Percentiles rank a stretch among this genome's conserved stretches.
Conservation (phyloP, 768 basidiomycete genomes). For the Trichaptum fuscoviolaceum region DNA sequence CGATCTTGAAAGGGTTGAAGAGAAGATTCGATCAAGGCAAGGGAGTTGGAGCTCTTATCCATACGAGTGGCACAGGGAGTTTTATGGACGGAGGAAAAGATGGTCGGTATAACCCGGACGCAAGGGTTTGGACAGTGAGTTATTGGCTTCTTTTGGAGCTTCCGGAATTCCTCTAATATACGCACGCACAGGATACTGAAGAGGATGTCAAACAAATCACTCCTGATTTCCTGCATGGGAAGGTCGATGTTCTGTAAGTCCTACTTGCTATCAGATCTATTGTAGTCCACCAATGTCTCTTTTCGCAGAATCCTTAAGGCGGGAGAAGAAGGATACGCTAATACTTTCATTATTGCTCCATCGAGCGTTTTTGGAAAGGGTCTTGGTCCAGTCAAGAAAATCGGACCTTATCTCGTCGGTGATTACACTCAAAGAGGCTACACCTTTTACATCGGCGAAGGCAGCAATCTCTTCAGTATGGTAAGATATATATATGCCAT, state of each 20-base stretch:
- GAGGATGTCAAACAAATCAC: conserved; percentile 1
- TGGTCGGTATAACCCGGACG: background rate
- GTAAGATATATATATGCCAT: background rate
- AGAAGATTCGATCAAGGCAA: background rate
- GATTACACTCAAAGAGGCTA: background rate
- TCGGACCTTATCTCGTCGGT: background rate
- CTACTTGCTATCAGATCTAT: background rate
- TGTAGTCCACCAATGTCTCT: too few species aligned
- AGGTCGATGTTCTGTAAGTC: conserved; percentile 1
- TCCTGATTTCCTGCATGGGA: background rate
- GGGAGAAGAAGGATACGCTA: background rate
- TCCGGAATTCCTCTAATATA: background rate
- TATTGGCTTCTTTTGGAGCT: background rate
- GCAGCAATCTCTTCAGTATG: background rate
- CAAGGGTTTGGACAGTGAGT: conserved; percentile 1
- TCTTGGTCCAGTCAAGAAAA: background rate
- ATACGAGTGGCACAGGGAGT: background rate
- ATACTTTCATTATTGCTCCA: background rate
- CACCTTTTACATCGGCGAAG: conserved; percentile 3
- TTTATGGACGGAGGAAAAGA: conserved; percentile 1
- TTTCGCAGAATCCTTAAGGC: background rate
- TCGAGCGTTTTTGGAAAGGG: background rate
- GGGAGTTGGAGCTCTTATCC: background rate
- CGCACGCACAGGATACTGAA: background rate
- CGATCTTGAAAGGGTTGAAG: background rate